Base-by-base conservation (phyloP, 192 early-diverging fungal species). In the Gryganskiella cystojenkinii region DNA sequence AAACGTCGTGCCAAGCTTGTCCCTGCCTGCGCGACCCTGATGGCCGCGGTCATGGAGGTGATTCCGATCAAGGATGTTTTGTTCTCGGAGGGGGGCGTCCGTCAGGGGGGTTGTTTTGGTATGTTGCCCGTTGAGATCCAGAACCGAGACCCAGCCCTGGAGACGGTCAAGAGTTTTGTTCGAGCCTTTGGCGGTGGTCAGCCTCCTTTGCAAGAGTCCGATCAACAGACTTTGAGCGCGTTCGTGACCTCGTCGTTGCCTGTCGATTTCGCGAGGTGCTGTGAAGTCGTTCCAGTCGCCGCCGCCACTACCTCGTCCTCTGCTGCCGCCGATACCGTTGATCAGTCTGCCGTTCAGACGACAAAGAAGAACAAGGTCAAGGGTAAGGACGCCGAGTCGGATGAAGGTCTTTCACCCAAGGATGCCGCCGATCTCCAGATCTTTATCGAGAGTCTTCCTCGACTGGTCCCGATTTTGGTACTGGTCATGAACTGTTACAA, bases 71-170 rank as follows among this genome's bases (percentile, higher is more conserved):
- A 61, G 24, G 54, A 76, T 34, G 72, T 88, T 1, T 71, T 82
- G 15, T 88, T 88, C 45, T 85, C 85, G 37, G 87, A 88, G 54
- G 87, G 87, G 4, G 87, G 87, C 54, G 85, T 86, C 10, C 82
- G 85, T n/a, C 87, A 88, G 43, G 87, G 87, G 17, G 62, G 81
- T 7, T 88, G 85, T 53, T 88, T 81, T 50, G 53, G 73, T 1
- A 71, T 79, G 66, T 28, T 88, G 24, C 60, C 82, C 0, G 3
- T 30, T 0, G 71, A 72, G 28, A 81, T 83, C 42, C 79, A 80
- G 31, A 44, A 64, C 33, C 84, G 80, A 47, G 87, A 88, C 56
- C 87, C 87, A 9, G 68, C 82, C 3, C 45, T 80, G 4, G 81
- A 83, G 67, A 80, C 80, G 22, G 70, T 84, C 35, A 68, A 62